phyloP scores from a whole-genome alignment of 352 stramenopile genomes.

The Bremia lactucae region DNA sequence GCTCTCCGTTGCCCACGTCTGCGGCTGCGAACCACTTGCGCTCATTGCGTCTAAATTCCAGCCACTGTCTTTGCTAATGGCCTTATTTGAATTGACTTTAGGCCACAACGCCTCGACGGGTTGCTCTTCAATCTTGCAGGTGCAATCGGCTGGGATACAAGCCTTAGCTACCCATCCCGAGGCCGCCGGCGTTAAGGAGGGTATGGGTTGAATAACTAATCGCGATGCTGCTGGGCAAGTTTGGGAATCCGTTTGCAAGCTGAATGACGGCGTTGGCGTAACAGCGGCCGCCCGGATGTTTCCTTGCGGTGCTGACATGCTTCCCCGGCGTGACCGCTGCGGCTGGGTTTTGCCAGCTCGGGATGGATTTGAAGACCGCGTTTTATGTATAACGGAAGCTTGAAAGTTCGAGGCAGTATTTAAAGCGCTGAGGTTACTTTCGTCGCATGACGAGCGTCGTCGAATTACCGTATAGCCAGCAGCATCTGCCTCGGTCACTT shows the following conservation, averaged over 20 bases:
- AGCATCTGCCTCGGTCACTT: slow-evolving; percentile 22
- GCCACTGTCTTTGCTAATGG: slow-evolving; percentile 5
- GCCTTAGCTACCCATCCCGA: slow-evolving; percentile 24
- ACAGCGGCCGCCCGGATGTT: slow-evolving; percentile 10
- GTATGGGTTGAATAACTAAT: slow-evolving; percentile 5
- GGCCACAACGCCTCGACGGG: slow-evolving; percentile 25
- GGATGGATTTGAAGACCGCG: slow-evolving; percentile 3
- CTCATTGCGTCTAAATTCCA: slow-evolving; percentile 8
- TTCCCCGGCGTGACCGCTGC: slow-evolving; percentile 11
- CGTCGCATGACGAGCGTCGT: slow-evolving; percentile 22
- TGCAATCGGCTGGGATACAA: slow-evolving; percentile 9
- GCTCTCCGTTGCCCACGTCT: slow-evolving; percentile 4
- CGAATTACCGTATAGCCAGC: slow-evolving; percentile 51
- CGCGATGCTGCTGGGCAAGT: slow-evolving; percentile 1
- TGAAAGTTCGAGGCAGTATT: slow-evolving; percentile 1
- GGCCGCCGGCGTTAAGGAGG: slow-evolving; percentile 17
- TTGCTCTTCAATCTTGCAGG: slow-evolving; percentile 20
- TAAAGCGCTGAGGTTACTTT: slow-evolving; percentile 4
- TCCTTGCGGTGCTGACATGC: slow-evolving; percentile 7
- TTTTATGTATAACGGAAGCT: slow-evolving; percentile 3
- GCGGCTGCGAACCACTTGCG: slow-evolving; percentile 3
- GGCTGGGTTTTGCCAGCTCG: slow-evolving; percentile 10
- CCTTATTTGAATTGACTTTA: slow-evolving; percentile 7
- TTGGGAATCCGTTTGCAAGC: slow-evolving; percentile 16
- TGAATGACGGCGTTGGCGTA: slow-evolving; percentile 5